Base-by-base conservation (phyloP, 345 rosid genomes). In the Aethionema arabicum region DNA sequence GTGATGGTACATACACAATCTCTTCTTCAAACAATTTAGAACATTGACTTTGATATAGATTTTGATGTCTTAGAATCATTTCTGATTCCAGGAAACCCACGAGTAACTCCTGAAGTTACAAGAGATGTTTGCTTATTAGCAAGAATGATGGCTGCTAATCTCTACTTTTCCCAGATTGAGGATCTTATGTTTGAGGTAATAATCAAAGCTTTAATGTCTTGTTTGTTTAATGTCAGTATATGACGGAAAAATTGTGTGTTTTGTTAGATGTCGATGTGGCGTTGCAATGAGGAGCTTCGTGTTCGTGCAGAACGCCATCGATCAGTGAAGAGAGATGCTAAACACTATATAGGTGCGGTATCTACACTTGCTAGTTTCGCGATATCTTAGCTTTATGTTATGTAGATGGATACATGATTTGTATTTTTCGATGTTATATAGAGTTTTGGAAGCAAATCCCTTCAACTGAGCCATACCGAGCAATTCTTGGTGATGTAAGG, bases 181-280 rank as follows among this genome's bases (percentile, higher is more conserved):
- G 99, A 90, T 72, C 93, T 93, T 49, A 90, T 93, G 99, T 90
- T 93, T 36, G 97, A 93, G 97, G 99, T 93, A n/a, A n/a, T n/a
- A 82, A 60, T 0, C 0, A 35, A 14, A 11, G 2, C 29, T n/a
- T 33, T 8, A 11, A 35, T 42, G 32, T 56, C 33, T 29, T 40
- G 9, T 54, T 3, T 70, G 37, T 3, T 3, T 49, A 36, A 49
- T 33, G 59, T 57, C 14, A 11, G 3, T 6, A 3, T 43, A 37
- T 0, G 41, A 15, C 7, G 27, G 27, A 21, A 2, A 21, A 21
- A 27, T 8, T 32, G 10, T 53, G 16, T 29, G 40, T 32, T 46
- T 59, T 35, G 61, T 53, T 61, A 95, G 99, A 73, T 95, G 78
- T 95, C 99, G 8, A 95, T 95, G 99, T 95, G 97, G 99, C 95